Percentiles rank a stretch among this genome's conserved stretches.
Evolutionary conservation across 2,329 filamentous ascomycete genomes (phyloP).

Genomic region (Botrytis cinerea): DNA sequence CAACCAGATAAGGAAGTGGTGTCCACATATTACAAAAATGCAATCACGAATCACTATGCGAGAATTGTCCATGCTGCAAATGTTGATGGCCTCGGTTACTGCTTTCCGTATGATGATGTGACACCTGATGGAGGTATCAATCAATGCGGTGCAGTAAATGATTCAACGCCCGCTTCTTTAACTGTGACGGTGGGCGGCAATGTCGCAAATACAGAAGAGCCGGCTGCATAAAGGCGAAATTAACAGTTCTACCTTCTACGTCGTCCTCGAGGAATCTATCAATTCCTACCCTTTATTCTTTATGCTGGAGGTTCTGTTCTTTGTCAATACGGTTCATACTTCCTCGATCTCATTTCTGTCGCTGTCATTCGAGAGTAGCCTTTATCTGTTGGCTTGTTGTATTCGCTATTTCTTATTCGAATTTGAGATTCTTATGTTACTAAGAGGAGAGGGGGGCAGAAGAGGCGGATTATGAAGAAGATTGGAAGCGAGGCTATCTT

Average conservation of each 20-base stretch:
- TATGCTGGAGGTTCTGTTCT: conserved; percentile 15
- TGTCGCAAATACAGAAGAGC: conserved; percentile 27
- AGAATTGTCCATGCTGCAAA: conserved; percentile 64
- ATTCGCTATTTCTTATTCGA: conserved; percentile 25
- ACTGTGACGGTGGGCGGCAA: conserved; percentile 33
- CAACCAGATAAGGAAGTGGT: conserved; percentile 56
- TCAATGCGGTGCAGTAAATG: conserved; percentile 63
- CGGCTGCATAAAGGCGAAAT: not conserved
- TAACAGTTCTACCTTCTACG: not conserved
- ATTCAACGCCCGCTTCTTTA: conserved; percentile 23
- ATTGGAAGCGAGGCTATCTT: conserved; percentile 1
- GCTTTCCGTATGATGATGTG: conserved; percentile 73
- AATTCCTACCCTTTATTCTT: conserved; percentile 24
- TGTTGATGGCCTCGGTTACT: conserved; percentile 63
- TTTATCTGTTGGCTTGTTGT: not conserved
- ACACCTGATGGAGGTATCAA: conserved; percentile 54
- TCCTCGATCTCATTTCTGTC: conserved; percentile 28
- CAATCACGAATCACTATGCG: conserved; percentile 66
- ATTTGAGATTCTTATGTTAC: conserved; percentile 27
- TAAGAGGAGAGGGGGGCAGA: not conserved
- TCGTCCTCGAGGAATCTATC: conserved; percentile 7
- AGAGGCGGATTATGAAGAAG: not conserved
- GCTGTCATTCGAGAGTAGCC: conserved; percentile 6
- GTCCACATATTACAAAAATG: conserved; percentile 53
- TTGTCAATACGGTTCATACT: conserved; percentile 25